Base-by-base conservation (phyloP, 1,284 basidiomycete species). In the Ceratobasidium sp. region DNA sequence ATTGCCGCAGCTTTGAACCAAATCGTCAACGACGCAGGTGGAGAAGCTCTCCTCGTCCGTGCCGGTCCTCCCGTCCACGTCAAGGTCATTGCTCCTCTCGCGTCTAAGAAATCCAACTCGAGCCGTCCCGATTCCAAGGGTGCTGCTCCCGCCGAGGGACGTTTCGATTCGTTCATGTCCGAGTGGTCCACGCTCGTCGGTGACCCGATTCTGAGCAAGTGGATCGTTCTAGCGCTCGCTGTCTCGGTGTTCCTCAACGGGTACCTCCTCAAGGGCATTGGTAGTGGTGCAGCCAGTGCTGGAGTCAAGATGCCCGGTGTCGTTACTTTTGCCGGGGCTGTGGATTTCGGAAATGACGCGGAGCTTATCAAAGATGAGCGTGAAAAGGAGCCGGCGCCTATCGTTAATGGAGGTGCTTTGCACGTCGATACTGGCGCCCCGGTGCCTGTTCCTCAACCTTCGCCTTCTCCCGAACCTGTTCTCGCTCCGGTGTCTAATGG, bases 131-230 rank as follows among this genome's bases (percentile, higher is more conserved):
- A 68, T 17, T 74, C 54, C 13, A 56, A 55, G 40, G 27, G 43
- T 20, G n/a, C 70, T 74, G 70, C 43, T 68, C 74, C 52, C 74
- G 74, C 32, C 72, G 74, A 55, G 77, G 81, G 71, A 76, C 81
- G 43, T 22, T 81, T 97, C 72, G 94, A 97, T 73, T 85, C 87
- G 72, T 94, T 97, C 82, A 93, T 98, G 91, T 88, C 87, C 43
- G 86, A 87, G n/a, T 98, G 96, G 96, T 94, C 93, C 7, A 82
- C 84, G n/a, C 87, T 98, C 72, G 94, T 98, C 64, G 94, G 94
- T 34, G 96, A 99, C 77, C 96, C 96, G 0, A 87, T 98, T 67
- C 82, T 99, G 74, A 91, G 88, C 76, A 99, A 99, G 82, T 97
- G 94, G 93, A 96, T 99, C 75, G 92, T 98, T 67, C 83, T 95